Conservation (phyloP, 371 early-diverging fungal species). For the Mucor piriformis region DNA sequence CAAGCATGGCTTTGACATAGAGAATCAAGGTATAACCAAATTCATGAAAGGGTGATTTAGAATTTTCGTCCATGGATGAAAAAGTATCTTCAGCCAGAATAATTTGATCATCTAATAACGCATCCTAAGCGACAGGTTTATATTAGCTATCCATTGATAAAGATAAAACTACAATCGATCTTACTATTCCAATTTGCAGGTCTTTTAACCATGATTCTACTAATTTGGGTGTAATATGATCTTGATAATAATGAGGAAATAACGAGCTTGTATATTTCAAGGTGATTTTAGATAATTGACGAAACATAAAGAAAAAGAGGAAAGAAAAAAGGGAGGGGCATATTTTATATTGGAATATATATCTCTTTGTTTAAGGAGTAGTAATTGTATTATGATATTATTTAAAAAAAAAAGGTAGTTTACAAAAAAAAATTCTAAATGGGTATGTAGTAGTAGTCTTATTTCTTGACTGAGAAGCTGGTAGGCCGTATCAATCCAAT, state of each 20-base stretch:
- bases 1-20: conserved; percentile 34
- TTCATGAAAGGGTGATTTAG: conserved; percentile 38
- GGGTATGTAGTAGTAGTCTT: neutral
- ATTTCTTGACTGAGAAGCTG: conserved; percentile 14
- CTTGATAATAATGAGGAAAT: conserved; percentile 1
- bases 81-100: conserved; percentile 28
- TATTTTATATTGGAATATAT: neutral
- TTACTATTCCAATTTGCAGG: conserved; percentile 18
- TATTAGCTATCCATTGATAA: neutral
- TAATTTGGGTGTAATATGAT: neutral
- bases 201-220: conserved; percentile 20
- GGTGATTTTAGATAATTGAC: conserved; percentile 24
- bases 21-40: conserved; percentile 32
- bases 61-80: conserved; percentile 8
- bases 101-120: conserved; percentile 31
- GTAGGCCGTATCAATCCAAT: conserved; percentile 12
- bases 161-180: neutral
- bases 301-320: conserved; percentile 22
- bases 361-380: neutral
- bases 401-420: neutral
- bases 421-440: neutral
- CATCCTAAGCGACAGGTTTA: conserved; percentile 18
- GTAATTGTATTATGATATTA: neutral
- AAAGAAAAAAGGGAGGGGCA: neutral
- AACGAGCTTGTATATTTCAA: conserved; percentile 20